Base-by-base conservation (phyloP, 371 early-diverging fungal species). In the Globomyces sp. region DNA sequence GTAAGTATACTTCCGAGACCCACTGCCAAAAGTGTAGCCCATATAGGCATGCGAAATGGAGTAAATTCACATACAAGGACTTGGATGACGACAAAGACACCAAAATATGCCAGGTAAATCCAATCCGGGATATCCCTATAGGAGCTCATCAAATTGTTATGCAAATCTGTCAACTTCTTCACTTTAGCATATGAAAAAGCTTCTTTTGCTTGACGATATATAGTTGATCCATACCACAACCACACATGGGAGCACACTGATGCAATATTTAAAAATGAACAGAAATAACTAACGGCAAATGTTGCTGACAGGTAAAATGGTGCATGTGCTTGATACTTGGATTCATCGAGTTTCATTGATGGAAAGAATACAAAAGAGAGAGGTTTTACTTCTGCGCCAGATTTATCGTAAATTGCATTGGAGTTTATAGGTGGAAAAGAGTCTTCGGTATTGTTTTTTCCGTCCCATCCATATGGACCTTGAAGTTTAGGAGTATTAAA, bases 241-340 rank as follows among this genome's bases (percentile, higher is more conserved):
- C 13, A 46, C 3, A 63, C 50, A 24, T 63, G 63, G 2, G 63
- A 63, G 1, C 46, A 36, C 3, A 63, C 39, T 1, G 63, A 8
- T 34, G 42, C 36, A 50, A 63, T 37, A 6, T 41, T 37, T 13
- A 63, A 34, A 49, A 63, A 63, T 1, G 63, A 46, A 9, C 44
- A 6, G 0, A 58, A 49, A 58, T 68, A 62, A 36, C n/a, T 57
- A 2, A 67, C 24, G 0, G 63, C 53, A 47, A 63, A 63, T 4
- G 63, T 48, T 9, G 63, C 49, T 24, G 63, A 41, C 52, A 63
- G n/a, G 42, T 11, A 63, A 24, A 63, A 63, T n/a, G 63, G 63
- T 8, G 86, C 85, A 69, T 89, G 85, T 63, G 78, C 74, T 40
- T 76, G 81, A 69, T 92, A 92, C 5, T 70, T 8, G 10, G 24